phyloP scores from a whole-genome alignment of 2,329 filamentous ascomycete genomes.

The Periconia sp. region DNA sequence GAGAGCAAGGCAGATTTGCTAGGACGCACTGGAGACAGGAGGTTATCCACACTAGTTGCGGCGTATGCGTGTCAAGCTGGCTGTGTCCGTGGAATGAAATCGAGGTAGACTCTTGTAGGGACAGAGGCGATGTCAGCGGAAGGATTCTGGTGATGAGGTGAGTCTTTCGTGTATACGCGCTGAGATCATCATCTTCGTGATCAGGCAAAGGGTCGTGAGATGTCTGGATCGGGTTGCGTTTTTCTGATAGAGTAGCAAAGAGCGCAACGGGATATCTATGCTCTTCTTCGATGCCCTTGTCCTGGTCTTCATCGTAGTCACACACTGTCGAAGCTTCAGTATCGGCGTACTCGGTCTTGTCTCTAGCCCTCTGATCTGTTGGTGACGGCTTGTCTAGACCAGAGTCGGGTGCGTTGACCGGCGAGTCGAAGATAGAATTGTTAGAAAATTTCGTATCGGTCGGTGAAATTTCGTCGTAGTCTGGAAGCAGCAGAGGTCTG shows the following conservation, averaged over 20 bases:
- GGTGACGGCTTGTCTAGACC: neutral
- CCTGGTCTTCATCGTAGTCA: constrained; percentile 5
- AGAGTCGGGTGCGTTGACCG: neutral
- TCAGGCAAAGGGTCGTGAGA: no score
- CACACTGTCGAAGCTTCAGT: constrained; percentile 14
- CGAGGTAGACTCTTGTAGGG: neutral
- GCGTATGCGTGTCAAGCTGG: constrained; percentile 8
- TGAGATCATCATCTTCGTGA: no score
- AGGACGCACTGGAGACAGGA: constrained; percentile 41
- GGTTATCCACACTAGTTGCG: constrained; percentile 26
- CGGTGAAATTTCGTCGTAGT: constrained; percentile 22
- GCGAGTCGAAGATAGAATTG: constrained; percentile 28
- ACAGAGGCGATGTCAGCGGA: neutral
- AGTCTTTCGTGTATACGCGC: no score
- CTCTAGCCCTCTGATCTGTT: neutral
- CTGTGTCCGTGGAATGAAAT: no score
- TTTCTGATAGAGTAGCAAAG: no score
- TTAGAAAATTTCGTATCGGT: constrained; percentile 30
- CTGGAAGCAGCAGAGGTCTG: neutral
- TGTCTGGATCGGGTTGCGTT: no score
- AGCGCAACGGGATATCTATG: no score
- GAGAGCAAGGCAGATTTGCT: constrained; percentile 32
- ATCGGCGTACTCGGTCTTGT: constrained; percentile 5
- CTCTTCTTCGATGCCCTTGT: neutral
- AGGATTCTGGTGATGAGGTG: no score